These are phyloP conservation scores for Pichia sp. DNA, from an alignment of 1,139 yeast species.

Conservation along the genomic window DNA sequence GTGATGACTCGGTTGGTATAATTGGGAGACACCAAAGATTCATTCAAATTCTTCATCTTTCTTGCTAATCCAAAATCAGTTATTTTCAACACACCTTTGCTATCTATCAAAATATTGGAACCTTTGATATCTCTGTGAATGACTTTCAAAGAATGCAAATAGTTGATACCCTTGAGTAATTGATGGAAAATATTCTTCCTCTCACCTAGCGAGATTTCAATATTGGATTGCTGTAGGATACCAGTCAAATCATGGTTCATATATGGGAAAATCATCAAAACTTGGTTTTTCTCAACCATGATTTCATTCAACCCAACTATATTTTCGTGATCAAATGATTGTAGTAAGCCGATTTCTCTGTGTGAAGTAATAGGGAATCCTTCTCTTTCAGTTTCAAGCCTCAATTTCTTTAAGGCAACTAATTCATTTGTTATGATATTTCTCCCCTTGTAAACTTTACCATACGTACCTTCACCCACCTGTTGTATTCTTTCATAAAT, in stretches of 20 bases:
- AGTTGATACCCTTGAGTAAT: slow-evolving; percentile 69
- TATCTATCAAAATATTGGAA: slow-evolving; percentile 74
- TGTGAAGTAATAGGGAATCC: slow-evolving; percentile 96
- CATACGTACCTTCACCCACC: slow-evolving; percentile 37
- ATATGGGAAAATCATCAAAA: slow-evolving; percentile 89
- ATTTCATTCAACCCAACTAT: slow-evolving; percentile 78
- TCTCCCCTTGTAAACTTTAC: slow-evolving; percentile 48
- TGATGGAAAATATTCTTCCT: slow-evolving; percentile 73
- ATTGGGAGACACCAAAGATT: slow-evolving; percentile 48
- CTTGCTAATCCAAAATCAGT: slow-evolving; percentile 96
- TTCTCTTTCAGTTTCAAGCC: slow-evolving; percentile 83
- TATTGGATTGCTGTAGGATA: slow-evolving; percentile 66
- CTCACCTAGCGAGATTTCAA: slow-evolving; percentile 55
- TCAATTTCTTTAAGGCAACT: slow-evolving; percentile 76
- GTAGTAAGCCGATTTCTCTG: slow-evolving; percentile 81
- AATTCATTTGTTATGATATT: slow-evolving; percentile 58
- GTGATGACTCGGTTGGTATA: slow-evolving; percentile 95
- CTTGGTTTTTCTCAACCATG: slow-evolving; percentile 75
- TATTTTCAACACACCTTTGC: slow-evolving; percentile 65
- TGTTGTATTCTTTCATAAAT: slow-evolving; percentile 27
- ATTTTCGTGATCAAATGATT: slow-evolving; percentile 78
- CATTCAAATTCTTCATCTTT: slow-evolving; percentile 51
- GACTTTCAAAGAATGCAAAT: slow-evolving; percentile 70
- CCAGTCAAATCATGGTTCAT: slow-evolving; percentile 94
- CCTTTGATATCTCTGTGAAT: slow-evolving; percentile 94